Conservation (phyloP, 192 early-diverging fungal species). For the Jimgerdemannia lactiflua region DNA sequence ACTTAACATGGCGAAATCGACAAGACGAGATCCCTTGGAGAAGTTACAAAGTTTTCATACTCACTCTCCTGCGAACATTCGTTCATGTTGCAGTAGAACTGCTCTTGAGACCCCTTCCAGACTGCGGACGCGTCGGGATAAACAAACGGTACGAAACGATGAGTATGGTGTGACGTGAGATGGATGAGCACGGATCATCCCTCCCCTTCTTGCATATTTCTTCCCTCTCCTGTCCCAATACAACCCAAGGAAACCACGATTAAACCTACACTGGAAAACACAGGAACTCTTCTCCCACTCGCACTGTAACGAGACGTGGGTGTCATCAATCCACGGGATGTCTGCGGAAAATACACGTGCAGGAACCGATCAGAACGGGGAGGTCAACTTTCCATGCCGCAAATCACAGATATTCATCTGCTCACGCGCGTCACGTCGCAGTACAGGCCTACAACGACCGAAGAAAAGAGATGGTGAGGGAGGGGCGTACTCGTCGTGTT, state of each 20-base stretch:
- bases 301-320: constrained; percentile 55
- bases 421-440: no score
- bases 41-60: neutral
- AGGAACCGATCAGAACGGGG: no score
- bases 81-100: constrained; percentile 80
- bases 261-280: constrained; percentile 11
- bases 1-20: no score
- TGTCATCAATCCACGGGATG: constrained; percentile 47
- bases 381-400: no score
- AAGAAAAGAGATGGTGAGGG: neutral
- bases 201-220: no score
- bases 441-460: no score
- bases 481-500: constrained; percentile 28
- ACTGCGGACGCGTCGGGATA: constrained; percentile 19
- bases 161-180: no score
- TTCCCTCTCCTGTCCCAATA: neutral
- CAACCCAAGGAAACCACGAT: neutral
- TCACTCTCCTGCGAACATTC: constrained; percentile 54
- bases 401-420: no score
- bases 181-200: no score
- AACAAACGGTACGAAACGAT: no score
- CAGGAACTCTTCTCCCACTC: constrained; percentile 43
- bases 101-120: constrained; percentile 80
- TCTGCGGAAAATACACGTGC: constrained; percentile 6
- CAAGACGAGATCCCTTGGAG: neutral